Conservation (phyloP, 257 asterid species). For the Prunella vulgaris region DNA sequence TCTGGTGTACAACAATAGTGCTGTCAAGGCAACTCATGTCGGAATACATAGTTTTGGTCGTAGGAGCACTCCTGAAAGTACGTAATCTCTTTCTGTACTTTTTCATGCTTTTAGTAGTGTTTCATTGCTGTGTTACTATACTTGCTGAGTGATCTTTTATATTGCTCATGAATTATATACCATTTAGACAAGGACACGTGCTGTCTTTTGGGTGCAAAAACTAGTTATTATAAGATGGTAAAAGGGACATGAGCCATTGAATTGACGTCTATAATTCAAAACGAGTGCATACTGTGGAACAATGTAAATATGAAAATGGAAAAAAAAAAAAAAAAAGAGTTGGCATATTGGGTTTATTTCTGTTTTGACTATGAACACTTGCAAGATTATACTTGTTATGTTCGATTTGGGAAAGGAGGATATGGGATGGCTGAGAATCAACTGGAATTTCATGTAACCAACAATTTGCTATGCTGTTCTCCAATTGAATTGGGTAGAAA, state of each 20-base stretch:
- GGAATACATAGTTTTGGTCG: conserved; percentile 84
- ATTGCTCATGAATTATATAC: neutral
- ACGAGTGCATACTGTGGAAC: neutral
- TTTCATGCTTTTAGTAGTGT: neutral
- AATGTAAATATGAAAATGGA: neutral
- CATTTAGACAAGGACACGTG: neutral
- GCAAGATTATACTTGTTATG: neutral
- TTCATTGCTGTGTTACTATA: neutral
- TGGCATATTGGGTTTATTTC: neutral
- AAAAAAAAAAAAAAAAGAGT: neutral
- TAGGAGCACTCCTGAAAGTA: conserved; percentile 94
- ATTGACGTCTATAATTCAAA: neutral
- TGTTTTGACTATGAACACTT: neutral
- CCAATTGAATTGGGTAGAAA: neutral
- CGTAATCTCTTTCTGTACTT: conserved; percentile 17
- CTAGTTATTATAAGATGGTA: neutral
- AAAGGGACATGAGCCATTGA: neutral
- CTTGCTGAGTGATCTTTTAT: neutral
- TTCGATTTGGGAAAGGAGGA: too few species aligned
- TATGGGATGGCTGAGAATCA: too few species aligned
- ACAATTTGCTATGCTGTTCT: neutral
- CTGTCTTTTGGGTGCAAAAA: neutral
- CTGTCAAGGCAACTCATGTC: conserved; percentile 76
- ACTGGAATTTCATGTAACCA: neutral
- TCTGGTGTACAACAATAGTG: conserved; percentile 78